Evolutionary conservation across 495 filamentous ascomycete species (phyloP).

Genomic region (Penicillium egyptiacum): DNA sequence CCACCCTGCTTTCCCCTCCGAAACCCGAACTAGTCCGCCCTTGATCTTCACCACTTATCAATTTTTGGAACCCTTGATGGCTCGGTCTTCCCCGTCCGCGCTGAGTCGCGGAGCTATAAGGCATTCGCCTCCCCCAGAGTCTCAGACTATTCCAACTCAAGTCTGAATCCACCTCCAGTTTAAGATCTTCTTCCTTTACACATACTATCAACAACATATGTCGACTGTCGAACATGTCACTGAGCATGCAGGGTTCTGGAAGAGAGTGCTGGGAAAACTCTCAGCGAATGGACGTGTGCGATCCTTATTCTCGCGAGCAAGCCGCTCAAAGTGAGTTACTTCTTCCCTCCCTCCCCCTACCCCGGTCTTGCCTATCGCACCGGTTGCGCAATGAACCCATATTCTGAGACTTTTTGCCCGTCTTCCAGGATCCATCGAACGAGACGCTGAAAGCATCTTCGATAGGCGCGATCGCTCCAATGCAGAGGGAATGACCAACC

Average conservation of each 20-base stretch:
- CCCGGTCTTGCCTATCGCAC: not conserved
- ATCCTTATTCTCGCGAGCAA: conserved; percentile 32
- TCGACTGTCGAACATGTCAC: conserved; percentile 34
- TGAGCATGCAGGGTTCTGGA: conserved; percentile 41
- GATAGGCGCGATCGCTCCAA: conserved; percentile 24
- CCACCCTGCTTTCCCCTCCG: conserved; percentile 8
- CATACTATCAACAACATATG: conserved; percentile 23
- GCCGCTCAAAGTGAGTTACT: conserved; percentile 36
- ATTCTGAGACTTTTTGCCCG: conserved; percentile 28
- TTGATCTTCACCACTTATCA: conserved; percentile 34
- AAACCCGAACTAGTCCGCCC: conserved; percentile 35
- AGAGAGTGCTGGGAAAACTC: conserved; percentile 42
- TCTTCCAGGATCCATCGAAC: conserved; percentile 25
- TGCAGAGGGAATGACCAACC: conserved; percentile 17
- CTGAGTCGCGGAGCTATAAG: conserved; percentile 23
- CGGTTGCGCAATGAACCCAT: conserved; percentile 17
- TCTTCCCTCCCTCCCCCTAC: not conserved
- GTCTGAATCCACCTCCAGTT: conserved; percentile 4
- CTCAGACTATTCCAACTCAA: conserved; percentile 7
- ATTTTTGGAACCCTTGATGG: conserved; percentile 21
- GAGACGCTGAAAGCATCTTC: conserved; percentile 30
- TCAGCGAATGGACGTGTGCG: conserved; percentile 34
- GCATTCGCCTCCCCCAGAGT: conserved; percentile 13
- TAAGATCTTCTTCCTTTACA: not conserved
- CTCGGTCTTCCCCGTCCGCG: conserved; percentile 26